Evolutionary conservation across 2,329 filamentous ascomycete genomes (phyloP).

Genomic region (Tolypocladium guangdongense): DNA sequence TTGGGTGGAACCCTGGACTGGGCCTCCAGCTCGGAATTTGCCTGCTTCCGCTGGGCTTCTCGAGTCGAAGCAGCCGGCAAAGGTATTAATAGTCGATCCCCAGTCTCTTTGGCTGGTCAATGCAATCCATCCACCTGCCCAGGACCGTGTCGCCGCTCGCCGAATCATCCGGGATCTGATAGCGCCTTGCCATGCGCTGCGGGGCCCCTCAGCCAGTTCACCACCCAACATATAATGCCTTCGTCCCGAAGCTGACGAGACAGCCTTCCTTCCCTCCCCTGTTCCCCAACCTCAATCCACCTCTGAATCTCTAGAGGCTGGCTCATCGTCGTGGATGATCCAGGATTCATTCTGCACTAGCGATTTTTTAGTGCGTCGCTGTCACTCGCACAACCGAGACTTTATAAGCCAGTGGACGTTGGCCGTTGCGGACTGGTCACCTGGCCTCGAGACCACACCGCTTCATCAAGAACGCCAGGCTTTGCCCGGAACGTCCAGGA

Average conservation of each 20-base stretch:
- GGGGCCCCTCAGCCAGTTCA: not conserved
- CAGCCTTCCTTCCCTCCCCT: not conserved
- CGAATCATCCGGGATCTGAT: constrained; percentile 1
- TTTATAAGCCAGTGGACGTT: not conserved
- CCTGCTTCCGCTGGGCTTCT: not conserved
- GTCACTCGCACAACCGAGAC: not conserved
- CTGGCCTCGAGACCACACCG: not conserved
- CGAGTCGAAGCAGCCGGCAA: not conserved
- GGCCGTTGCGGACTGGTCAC: not conserved
- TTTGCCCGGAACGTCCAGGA: not conserved
- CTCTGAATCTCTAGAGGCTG: not conserved
- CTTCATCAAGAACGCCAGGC: not conserved
- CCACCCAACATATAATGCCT: constrained; percentile 4
- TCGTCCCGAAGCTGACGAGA: not conserved
- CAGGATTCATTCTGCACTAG: not conserved
- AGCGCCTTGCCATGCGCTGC: not conserved
- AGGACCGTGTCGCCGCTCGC: not conserved
- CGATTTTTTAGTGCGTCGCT: not conserved
- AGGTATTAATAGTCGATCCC: not conserved
- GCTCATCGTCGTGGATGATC: not conserved
- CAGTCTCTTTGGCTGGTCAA: not conserved
- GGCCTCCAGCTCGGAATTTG: not conserved
- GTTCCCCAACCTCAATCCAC: not conserved
- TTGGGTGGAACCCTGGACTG: not conserved
- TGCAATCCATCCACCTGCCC: constrained; percentile 2